Base-by-base conservation (phyloP, 139 green algal genomes). In the Chlorella sp. region DNA sequence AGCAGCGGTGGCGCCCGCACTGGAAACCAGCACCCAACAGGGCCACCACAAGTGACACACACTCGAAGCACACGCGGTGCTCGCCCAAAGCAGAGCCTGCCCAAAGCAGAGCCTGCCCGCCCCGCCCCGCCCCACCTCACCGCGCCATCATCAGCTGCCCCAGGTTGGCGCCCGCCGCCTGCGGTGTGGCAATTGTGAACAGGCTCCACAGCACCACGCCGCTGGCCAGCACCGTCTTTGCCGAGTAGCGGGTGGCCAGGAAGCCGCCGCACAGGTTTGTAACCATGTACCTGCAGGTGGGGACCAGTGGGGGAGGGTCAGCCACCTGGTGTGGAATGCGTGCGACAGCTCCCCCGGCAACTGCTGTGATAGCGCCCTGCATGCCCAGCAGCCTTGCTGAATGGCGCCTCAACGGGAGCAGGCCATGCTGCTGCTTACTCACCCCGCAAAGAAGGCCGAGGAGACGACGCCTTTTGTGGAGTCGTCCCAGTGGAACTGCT, bases 121-220 rank as follows among this genome's bases (percentile, higher is more conserved):
- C 2, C 2, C 1, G n/a, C n/a, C n/a, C n/a, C n/a, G n/a, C n/a
- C 75, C 42, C 73, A 28, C 28, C 86, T 64, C 86, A 90, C 37
- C 91, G 57, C 4, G 86, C 88, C 22, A 91, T 40, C 64, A 95
- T 66, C 9, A 95, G 86, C 68, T 85, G 39, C 3, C 71, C 26
- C 14, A 95, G 83, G 66, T 83, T 85, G 71, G 87, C 68, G 2
- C 64, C 91, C 0, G 95, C 96, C 0, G 95, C 94, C 4, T 83
- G 81, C 36, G 96, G 96, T 39, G 96, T 98, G 19, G 94, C 92
- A 22, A 97, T 89, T 0, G 96, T 98, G 94, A 98, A 97, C 4
- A 93, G 24, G 28, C 77, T 93, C 96, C 96, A 98, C 0, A 97
- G 81, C 1, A 96, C 86, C 12, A 97, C 96, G 28, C 96, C 96